Evolutionary conservation across 2,329 filamentous ascomycete species (phyloP), one percentile per base, ranked within the genome.

Genomic region (Fusarium mundagurra): DNA sequence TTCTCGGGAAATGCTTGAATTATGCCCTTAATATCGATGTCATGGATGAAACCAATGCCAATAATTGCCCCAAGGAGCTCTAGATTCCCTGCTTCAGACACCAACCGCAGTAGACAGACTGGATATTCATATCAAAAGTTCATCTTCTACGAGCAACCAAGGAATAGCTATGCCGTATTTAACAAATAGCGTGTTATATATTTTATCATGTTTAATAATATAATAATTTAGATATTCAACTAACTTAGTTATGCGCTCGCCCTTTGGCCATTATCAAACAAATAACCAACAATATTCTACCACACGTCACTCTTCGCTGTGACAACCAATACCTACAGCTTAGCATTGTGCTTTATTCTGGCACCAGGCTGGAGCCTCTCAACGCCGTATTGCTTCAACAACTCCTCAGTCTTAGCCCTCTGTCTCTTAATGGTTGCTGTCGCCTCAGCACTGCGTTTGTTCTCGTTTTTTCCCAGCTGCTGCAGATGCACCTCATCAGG

Each of bases 401-500:
- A 78, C 85, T 91, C 86, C 77, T 89, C 89, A 22, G 92, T 89
- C 85, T 88, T 91, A 78, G 86, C 84, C 81, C 86, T 88, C 85
- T 96, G 93, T 80, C 84, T 86, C 76, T 87, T 84, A 65, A 95
- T 91, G 80, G 88, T 88, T 69, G 87, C 85, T 48, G 91, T 86
- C 53, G 91, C 88, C 75, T 88, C 89, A 73, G 84, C 81, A 64
- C 90, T 92, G 74, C 90, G 88, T 83, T 89, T 92, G 82, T 94
- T 95, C 88, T 96, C 94, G 76, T 94, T 94, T 76, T 88, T 87
- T 22, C 93, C 94, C 86, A 96, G 86, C 85, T 96, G 94, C 82
- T 94, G 87, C 75, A 95, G 84, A 83, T 97, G 96, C 69, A 98
- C 96, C 90, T 99, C 96, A 84, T 99, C 96, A 0, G 96, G 96